phyloP scores from a whole-genome alignment of 2,329 filamentous ascomycete genomes.

The Metarhizium anisopliae region DNA sequence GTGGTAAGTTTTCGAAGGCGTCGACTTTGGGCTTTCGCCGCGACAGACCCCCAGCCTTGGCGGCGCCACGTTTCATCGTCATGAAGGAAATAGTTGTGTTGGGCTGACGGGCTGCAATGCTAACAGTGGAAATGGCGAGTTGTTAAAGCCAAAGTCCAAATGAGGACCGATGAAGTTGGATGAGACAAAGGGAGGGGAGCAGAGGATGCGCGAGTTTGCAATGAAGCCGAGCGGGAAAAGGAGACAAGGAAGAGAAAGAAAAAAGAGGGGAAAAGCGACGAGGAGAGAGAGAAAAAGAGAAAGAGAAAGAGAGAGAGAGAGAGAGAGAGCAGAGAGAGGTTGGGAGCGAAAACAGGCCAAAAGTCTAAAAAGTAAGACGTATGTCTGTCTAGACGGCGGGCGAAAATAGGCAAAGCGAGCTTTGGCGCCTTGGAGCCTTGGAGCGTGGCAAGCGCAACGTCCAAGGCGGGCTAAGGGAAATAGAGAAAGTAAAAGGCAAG shows the following conservation, averaged over 20 bases:
- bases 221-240: too few species aligned
- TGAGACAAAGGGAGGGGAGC: not conserved
- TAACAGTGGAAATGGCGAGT: not conserved
- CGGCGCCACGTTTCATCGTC: constrained; percentile 12
- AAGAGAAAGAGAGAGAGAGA: too few species aligned
- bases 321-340: too few species aligned
- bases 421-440: too few species aligned
- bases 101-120: not conserved
- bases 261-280: not conserved
- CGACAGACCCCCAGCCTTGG: constrained; percentile 22
- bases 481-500: too few species aligned
- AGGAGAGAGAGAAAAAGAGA: not conserved
- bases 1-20: constrained; percentile 25
- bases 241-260: not conserved
- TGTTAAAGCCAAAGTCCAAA: not conserved
- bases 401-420: too few species aligned
- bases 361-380: too few species aligned
- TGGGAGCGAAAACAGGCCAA: too few species aligned
- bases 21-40: constrained; percentile 25
- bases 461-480: too few species aligned
- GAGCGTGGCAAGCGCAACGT: too few species aligned
- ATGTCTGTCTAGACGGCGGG: too few species aligned
- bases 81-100: constrained; percentile 1
- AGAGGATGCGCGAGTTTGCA: constrained; percentile 5
- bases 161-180: not conserved